A percentile compares a stretch with the other conserved stretches of the same genome.
phyloP scores from a whole-genome alignment of 345 rosid species.

The Bruguiera parviflora region DNA sequence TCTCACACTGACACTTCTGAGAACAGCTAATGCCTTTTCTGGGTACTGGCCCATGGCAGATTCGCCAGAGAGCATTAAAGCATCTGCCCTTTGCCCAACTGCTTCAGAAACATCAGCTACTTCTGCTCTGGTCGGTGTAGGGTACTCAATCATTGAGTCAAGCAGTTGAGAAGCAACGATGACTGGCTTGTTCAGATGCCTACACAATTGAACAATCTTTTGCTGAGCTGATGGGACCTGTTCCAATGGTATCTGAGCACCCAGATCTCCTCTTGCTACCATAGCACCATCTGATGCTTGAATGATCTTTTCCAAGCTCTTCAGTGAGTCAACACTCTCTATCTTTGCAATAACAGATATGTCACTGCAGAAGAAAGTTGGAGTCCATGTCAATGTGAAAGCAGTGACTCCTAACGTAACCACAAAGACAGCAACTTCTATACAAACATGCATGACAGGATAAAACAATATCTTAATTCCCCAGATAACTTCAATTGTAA shows the following conservation, averaged over 20 bases:
- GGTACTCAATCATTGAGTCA: slow-evolving; percentile 98
- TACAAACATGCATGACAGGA: no score
- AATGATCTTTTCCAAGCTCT: slow-evolving; percentile 84
- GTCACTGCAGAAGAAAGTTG: slow-evolving; percentile 48
- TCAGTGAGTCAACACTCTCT: slow-evolving; percentile 88
- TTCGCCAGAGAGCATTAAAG: slow-evolving; percentile 97
- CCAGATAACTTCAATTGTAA: not conserved
- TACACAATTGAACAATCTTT: slow-evolving; percentile 77
- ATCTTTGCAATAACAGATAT: slow-evolving; percentile 91
- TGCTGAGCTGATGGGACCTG: slow-evolving; percentile 98
- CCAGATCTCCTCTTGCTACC: slow-evolving; percentile 99
- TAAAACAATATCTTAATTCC: no score
- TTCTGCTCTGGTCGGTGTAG: slow-evolving; percentile 99
- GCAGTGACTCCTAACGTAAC: not conserved
- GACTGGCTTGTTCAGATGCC: slow-evolving; percentile 89
- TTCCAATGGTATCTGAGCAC: slow-evolving; percentile 98
- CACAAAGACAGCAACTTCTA: not conserved
- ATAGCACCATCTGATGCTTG: slow-evolving; percentile 97
- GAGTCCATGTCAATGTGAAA: slow-evolving; percentile 10
- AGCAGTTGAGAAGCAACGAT: slow-evolving; percentile 95
- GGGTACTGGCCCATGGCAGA: slow-evolving; percentile 99
- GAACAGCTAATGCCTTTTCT: slow-evolving; percentile 89
- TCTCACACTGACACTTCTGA: slow-evolving; percentile 86
- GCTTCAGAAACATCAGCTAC: slow-evolving; percentile 99
- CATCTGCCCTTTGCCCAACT: slow-evolving; percentile 96